These are phyloP conservation scores for Rickenella mellea DNA, from an alignment of 768 basidiomycete species.

Conservation along the genomic window DNA sequence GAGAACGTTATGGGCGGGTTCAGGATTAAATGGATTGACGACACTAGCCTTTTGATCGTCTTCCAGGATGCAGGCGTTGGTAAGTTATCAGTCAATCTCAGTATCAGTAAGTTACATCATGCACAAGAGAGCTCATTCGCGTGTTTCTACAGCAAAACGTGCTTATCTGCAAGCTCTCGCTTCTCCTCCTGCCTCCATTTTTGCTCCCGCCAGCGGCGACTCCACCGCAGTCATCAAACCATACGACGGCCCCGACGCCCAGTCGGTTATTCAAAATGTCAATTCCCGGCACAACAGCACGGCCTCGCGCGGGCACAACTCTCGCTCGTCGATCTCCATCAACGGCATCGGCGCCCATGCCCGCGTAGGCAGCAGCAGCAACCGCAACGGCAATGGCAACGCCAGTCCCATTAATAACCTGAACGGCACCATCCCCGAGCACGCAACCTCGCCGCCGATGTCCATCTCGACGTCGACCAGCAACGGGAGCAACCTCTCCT, in stretches of 20 bases:
- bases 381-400: conserved; percentile 27
- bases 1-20: conserved; percentile 83
- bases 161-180: conserved; percentile 82
- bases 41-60: conserved; percentile 90
- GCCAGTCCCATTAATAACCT: conserved; percentile 12
- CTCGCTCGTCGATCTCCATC: conserved; percentile 51
- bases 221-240: conserved; percentile 64
- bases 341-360: conserved; percentile 26
- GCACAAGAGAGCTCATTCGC: too few relatives aligned
- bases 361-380: conserved; percentile 8
- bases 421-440: background rate
- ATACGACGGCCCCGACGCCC: conserved; percentile 92
- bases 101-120: background rate
- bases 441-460: background rate
- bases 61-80: conserved; percentile 86
- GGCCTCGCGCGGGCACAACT: conserved; percentile 62
- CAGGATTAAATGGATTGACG: conserved; percentile 99
- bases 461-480: conserved; percentile 11
- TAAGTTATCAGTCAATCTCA: conserved; percentile 33
- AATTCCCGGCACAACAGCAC: conserved; percentile 61
- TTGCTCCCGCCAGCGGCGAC: conserved; percentile 46
- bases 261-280: conserved; percentile 72
- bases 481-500: conserved; percentile 16
- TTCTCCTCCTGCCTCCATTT: conserved; percentile 66
- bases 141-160: conserved; percentile 64